Evolutionary conservation across 139 green algal species (phyloP).

Genomic region (Coccomyxa sp.): DNA sequence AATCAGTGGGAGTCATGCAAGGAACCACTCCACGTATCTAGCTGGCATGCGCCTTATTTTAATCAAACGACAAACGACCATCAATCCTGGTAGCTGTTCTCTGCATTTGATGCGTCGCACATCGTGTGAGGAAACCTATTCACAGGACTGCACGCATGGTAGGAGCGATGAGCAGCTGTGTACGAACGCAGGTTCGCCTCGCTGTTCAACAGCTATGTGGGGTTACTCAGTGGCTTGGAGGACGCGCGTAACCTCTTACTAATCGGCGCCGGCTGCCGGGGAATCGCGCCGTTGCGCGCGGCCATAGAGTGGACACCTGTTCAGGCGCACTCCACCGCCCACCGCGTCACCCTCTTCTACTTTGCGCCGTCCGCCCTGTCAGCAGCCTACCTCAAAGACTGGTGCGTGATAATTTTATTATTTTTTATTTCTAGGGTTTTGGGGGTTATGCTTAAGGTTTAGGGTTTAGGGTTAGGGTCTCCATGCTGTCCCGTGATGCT

Average conservation of each 20-base stretch:
- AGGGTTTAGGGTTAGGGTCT: no score
- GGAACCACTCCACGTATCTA: no score
- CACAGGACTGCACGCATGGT: background rate
- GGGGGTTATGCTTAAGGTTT: no score
- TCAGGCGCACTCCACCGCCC: constrained; percentile 61
- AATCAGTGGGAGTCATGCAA: no score
- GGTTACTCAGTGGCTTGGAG: constrained; percentile 51
- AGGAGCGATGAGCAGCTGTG: background rate
- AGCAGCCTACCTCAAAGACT: constrained; percentile 71
- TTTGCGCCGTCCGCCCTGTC: constrained; percentile 27
- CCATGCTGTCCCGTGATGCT: background rate
- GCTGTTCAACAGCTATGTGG: constrained; percentile 58
- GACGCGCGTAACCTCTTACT: constrained; percentile 61
- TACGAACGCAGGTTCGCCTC: constrained; percentile 46
- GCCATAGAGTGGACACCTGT: constrained; percentile 69
- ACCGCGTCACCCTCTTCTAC: constrained; percentile 41
- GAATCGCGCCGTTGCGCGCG: constrained; percentile 56
- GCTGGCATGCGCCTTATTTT: no score
- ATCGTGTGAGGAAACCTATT: background rate
- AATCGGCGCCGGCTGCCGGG: constrained; percentile 37
- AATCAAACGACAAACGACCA: no score
- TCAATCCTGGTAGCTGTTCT: no score
- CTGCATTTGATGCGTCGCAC: background rate
- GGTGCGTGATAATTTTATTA: no score
- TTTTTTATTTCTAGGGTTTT: no score